Evolutionary conservation across 306 rosid species (phyloP), one percentile per base, ranked within the genome.

Genomic region (Gillenia trifoliata): DNA sequence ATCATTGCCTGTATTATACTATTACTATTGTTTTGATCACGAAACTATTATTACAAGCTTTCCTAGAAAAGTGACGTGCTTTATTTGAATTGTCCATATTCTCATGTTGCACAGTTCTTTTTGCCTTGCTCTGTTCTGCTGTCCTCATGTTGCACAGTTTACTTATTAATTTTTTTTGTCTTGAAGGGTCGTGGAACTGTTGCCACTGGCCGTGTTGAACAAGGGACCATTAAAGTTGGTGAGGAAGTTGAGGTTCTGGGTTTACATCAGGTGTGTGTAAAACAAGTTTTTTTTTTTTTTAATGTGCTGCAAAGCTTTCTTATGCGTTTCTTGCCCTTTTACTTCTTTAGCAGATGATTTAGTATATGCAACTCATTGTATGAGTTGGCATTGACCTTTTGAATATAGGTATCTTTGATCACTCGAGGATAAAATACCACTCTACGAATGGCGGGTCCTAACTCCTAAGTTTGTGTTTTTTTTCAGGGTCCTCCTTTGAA

Each of bases 151-250:
- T n/a, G n/a, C n/a, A n/a, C 49, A 69, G 25, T 43, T 23, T 31
- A 20, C 28, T 16, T 64, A 5, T 30, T 75, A 16, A 28, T 40
- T 45, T 59, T 63, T 33, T 20, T 43, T 36, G 54, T 80, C 64
- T 75, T 76, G 66, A 80, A 94, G 97, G 99, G 99, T 12, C 97
- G 99, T 68, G 99, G 99, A 82, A 94, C 99, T 75, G 99, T 94
- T 29, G 96, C 97, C 70, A 94, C 97, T 73, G 99, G 99, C 43
- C 96, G 99, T 71, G 88, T 94, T 75, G 99, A 94, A 73, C 99
- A 94, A 82, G 97, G 99, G 30, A 66, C 80, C 47, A 78, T 94
- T 49, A 92, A 94, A 91, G 95, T 94, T 62, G 97, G 97, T 60
- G 99, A 94, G 70, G 99, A 92, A 89, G 96, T 94, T 61, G 99